Evolutionary conservation across 129 eudicot species (phyloP), one percentile per base, ranked within the genome.

Genomic region (Tanacetum coccineum): DNA sequence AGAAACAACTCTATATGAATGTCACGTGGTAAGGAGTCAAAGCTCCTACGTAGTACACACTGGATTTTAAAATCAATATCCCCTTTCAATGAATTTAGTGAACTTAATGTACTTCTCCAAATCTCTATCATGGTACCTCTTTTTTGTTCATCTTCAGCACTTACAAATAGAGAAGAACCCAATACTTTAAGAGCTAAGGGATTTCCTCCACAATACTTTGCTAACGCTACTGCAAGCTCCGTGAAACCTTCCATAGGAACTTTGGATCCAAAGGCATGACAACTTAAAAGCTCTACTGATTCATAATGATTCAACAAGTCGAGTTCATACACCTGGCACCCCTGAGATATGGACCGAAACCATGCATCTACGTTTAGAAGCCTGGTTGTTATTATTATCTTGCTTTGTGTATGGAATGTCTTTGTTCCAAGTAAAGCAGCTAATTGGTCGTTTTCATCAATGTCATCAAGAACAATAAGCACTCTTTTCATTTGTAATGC

Each of bases 351-450:
- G 47, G 71, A 28, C 32, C 59, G 13, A 9, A 66, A 66, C 71
- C 71, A 66, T 28, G 12, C 48, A 49, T 30, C 4, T 26, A 66
- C 48, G 49, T 66, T 46, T 9, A 49, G 17, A 49, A n/a, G 17
- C 28, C 71, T 30, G 8, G 71, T 66, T 28, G 71, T 66, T 50
- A 66, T 66, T 66, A 66, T 66, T 2, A 66, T 66, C 60, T 50
- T 68, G 64, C 53, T 68, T 8, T 68, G 39, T 39, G 73, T 68
- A 20, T n/a, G 53, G 7, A 54, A 54, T 19, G 8, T 40, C 40
- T 68, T 54, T 39, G 63, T 66, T 52, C 26, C 58, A 17, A 52
- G 58, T 52, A 52, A 17, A 52, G 25, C 13, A 18, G 11, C 58
- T 15, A 52, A 0, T 52, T 52, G 6, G 20, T 6, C 58, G 1